A percentile compares a stretch with the other conserved stretches of the same genome.
phyloP scores from a whole-genome alignment of 2,329 filamentous ascomycete species.

The Pezicula rhizophila region DNA sequence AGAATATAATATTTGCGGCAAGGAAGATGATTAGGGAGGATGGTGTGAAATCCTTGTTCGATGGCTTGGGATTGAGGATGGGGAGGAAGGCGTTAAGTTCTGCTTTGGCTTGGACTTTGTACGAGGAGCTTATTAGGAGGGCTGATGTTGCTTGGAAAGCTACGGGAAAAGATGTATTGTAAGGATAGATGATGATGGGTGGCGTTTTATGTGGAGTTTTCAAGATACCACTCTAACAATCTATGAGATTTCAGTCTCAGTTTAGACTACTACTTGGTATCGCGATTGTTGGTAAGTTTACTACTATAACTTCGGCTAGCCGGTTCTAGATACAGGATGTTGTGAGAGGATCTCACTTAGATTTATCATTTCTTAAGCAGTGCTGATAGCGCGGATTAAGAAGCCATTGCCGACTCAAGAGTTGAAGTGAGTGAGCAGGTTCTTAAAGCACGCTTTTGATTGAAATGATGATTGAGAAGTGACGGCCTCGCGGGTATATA shows the following conservation, averaged over 20 bases:
- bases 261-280: neutral
- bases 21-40: conserved; percentile 77
- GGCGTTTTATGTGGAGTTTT: conserved; percentile 2
- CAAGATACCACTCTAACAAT: conserved; percentile 10
- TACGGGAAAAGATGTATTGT: conserved; percentile 9
- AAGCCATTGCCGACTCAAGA: too few relatives aligned
- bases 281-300: neutral
- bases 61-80: conserved; percentile 81
- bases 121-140: conserved; percentile 83
- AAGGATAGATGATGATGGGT: conserved; percentile 3
- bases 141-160: conserved; percentile 36
- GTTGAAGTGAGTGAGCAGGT: too few relatives aligned
- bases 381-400: too few relatives aligned
- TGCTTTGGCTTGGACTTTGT: conserved; percentile 94
- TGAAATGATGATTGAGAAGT: too few relatives aligned
- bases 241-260: neutral
- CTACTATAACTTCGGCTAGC: neutral
- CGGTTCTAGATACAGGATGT: too few relatives aligned
- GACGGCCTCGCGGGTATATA: too few relatives aligned
- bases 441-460: too few relatives aligned
- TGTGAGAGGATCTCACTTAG: too few relatives aligned
- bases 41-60: conserved; percentile 72
- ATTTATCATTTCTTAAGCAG: too few relatives aligned
- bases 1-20: conserved; percentile 74
- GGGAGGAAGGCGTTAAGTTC: conserved; percentile 87